phyloP scores from a whole-genome alignment of 2,329 filamentous ascomycete species.

The Periconia digitata region DNA sequence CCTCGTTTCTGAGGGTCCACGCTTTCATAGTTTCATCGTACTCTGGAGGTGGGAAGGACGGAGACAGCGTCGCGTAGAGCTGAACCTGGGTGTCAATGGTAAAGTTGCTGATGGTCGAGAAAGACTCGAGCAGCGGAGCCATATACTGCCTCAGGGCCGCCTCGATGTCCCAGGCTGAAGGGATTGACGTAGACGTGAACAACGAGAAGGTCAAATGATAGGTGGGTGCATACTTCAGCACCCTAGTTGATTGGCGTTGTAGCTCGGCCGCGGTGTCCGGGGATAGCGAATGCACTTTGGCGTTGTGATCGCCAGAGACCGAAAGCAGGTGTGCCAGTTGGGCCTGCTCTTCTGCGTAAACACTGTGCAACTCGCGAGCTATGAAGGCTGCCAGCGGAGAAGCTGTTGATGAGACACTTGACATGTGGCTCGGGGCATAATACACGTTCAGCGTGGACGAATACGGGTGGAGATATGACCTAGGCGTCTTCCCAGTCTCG shows the following conservation, averaged over 20 bases:
- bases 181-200: conserved; percentile 76
- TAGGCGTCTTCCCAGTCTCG: conserved; percentile 53
- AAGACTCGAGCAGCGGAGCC: conserved; percentile 74
- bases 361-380: conserved; percentile 71
- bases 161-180: conserved; percentile 91
- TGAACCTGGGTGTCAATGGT: conserved; percentile 96
- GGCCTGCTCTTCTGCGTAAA: conserved; percentile 87
- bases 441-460: conserved; percentile 73
- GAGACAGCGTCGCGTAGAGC: conserved; percentile 75
- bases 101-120: conserved; percentile 87
- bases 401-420: conserved; percentile 68
- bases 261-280: conserved; percentile 55
- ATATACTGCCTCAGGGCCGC: conserved; percentile 78
- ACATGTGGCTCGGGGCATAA: conserved; percentile 70
- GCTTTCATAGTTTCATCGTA: conserved; percentile 58
- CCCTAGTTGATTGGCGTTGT: conserved; percentile 72
- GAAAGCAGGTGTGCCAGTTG: conserved; percentile 62
- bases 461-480: conserved; percentile 68
- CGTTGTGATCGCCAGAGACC: conserved; percentile 44
- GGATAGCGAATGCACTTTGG: conserved; percentile 56
- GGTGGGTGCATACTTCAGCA: conserved; percentile 87
- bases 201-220: conserved; percentile 97
- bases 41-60: conserved; percentile 60
- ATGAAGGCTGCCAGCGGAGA: conserved; percentile 76
- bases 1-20: conserved; percentile 76